Base-by-base conservation (phyloP, 2,329 filamentous ascomycete genomes). In the Fusarium equiseti region DNA sequence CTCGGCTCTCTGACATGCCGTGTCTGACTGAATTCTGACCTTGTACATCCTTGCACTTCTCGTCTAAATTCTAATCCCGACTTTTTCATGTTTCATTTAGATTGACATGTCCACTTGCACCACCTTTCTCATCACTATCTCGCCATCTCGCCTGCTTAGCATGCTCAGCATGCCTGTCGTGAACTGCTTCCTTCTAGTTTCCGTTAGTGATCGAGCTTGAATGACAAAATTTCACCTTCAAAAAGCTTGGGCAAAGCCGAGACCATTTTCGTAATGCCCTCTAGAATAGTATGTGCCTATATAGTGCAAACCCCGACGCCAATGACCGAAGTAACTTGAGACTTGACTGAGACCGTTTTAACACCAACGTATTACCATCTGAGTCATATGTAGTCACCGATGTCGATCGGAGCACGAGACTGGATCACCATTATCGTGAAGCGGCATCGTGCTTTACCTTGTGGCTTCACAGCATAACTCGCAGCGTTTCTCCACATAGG, bases 11-110 rank as follows among this genome's bases (percentile, higher is more conserved):
- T 40, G 29, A 42, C 53, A 35, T 65, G 38, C 32, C 58, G 42
- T 35, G 35, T 38, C 35, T 38, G 35, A 24, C 43, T 43, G 27
- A 7, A 32, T 20, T 20, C 35, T 54, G 27, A n/a, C 29, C 18
- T 38, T 57, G 50, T 55, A 31, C 59, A 69, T 59, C 50, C 65
- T 56, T 59, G 50, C 45, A 42, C 42, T n/a, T 46, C 31, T 57
- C 51, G 27, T 40, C 27, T 20, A 20, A 20, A 20, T 20, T 20
- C 20, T 24, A 29, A 44, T 52, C 49, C 61, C 49, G 38, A 64
- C 43, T 61, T 50, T 67, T 66, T 35, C 54, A 54, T 66, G 66
- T 69, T 62, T 69, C 66, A 70, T 66, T 44, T 46, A 57, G 20
- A 69, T 69, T 69, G 60, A 57, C 43, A 50, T 65, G 61, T 43